Conservation (phyloP, 2,329 filamentous ascomycete genomes). For the Fusarium sp. region DNA sequence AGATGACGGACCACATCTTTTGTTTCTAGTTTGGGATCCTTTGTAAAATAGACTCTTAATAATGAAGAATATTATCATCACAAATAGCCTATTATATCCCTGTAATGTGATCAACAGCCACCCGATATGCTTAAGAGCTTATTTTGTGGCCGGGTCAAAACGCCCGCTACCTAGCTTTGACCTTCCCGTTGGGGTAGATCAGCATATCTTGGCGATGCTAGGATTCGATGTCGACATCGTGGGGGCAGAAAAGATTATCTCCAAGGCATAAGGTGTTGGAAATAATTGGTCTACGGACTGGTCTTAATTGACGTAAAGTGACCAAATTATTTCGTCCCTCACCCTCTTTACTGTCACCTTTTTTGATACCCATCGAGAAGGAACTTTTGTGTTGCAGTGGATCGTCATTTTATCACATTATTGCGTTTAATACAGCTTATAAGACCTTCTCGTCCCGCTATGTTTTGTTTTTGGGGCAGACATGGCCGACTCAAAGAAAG, state of each 20-base stretch:
- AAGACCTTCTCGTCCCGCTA: neutral
- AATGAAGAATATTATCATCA: neutral
- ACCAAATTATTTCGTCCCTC: neutral
- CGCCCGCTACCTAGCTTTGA: constrained; percentile 7
- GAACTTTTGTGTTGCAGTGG: neutral
- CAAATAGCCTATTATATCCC: neutral
- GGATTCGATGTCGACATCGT: constrained; percentile 35
- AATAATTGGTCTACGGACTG: neutral
- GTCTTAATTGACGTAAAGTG: neutral
- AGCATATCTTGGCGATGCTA: constrained; percentile 17
- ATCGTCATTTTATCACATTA: neutral
- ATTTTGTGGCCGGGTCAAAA: constrained; percentile 22
- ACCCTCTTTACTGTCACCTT: neutral
- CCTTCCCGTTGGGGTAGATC: constrained; percentile 37
- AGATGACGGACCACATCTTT: constrained; percentile 67
- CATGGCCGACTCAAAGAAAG: constrained; percentile 31
- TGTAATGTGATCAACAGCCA: constrained; percentile 7
- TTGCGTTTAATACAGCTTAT: neutral
- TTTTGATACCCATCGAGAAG: neutral
- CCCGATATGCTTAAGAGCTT: constrained; percentile 33
- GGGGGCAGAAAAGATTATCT: neutral
- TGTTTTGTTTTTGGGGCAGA: neutral
- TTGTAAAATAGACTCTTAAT: constrained; percentile 1
- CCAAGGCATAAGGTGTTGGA: neutral
- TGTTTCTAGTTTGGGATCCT: constrained; percentile 54